Base-by-base conservation (phyloP, 192 early-diverging fungal genomes). In the Fimicolochytrium jonesii region DNA sequence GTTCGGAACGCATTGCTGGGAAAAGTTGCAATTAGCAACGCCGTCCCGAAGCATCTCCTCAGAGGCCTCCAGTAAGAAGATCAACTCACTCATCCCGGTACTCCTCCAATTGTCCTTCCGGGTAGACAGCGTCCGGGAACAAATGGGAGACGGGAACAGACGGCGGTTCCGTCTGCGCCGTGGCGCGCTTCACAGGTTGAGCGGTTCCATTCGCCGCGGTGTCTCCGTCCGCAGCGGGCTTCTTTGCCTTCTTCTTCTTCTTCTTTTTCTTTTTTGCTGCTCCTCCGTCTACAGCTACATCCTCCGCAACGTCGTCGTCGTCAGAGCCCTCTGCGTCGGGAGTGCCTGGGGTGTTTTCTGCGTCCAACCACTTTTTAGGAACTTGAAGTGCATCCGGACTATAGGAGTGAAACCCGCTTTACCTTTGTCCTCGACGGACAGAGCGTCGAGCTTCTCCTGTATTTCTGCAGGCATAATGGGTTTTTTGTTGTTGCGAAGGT, bases 1-100 rank as follows among this genome's bases (percentile, higher is more conserved):
- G 85, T 90, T 61, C 94, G 86, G 77, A 80, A 88, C 13, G 83
- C 66, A 75, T 97, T 96, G 42, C 89, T 91, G 57, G 26, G 6
- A 42, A 25, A 4, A 51, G 28, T 9, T 11, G 53, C 39, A 29
- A 59, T 23, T n/a, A n/a, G n/a, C n/a, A n/a, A n/a, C n/a, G n/a
- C n/a, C n/a, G n/a, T n/a, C n/a, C n/a, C n/a, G n/a, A n/a, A n/a
- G n/a, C n/a, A n/a, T n/a, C n/a, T n/a, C n/a, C n/a, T n/a, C n/a
- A n/a, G n/a, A n/a, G n/a, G n/a, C n/a, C n/a, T n/a, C n/a, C n/a
- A n/a, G n/a, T n/a, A n/a, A n/a, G 39, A 2, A 32, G 43, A 6
- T 15, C 20, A 0, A 28, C 67, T 60, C 75, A 88, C 82, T 94
- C 91, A 55, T 97, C 86, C 23, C 74, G 74, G 76, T 99, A 99